Conservation (phyloP, 371 early-diverging fungal genomes). For the Mortierella sp. region DNA sequence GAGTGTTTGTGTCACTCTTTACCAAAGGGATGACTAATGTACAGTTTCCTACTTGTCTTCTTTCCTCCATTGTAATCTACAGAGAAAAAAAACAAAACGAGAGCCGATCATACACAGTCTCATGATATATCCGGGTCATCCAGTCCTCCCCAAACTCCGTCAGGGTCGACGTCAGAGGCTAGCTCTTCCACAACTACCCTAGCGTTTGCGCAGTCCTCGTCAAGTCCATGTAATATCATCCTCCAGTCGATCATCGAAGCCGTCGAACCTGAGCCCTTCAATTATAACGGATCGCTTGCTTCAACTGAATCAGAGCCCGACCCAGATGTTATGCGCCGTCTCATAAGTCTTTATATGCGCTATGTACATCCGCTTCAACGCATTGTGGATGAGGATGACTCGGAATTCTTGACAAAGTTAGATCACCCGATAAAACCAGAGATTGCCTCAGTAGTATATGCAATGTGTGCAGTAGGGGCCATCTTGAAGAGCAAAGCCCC, state of each 20-base stretch:
- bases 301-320: conserved; percentile 3
- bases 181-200: conserved; percentile 1
- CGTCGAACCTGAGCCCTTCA: conserved; percentile 4
- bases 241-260: conserved; percentile 24
- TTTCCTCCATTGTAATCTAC: not conserved
- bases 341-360: conserved; percentile 28
- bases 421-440: conserved; percentile 29
- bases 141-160: not conserved
- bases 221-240: conserved; percentile 19
- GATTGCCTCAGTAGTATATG: conserved; percentile 37
- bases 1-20: not conserved
- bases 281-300: conserved; percentile 1
- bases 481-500: conserved; percentile 12
- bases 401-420: conserved; percentile 44
- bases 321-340: conserved; percentile 25
- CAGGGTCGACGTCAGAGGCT: not conserved
- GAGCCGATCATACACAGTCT: not conserved
- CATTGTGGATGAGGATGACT: conserved; percentile 26
- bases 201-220: not conserved
- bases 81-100: not conserved
- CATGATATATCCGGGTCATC: not conserved
- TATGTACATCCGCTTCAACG: conserved; percentile 39
- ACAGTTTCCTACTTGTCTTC: not conserved
- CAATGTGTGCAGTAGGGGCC: conserved; percentile 48
- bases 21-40: not conserved